Percentiles rank a stretch among this genome's conserved stretches.
Evolutionary conservation across 495 filamentous ascomycete species (phyloP).

Genomic region (Mytilinidion resinicola): DNA sequence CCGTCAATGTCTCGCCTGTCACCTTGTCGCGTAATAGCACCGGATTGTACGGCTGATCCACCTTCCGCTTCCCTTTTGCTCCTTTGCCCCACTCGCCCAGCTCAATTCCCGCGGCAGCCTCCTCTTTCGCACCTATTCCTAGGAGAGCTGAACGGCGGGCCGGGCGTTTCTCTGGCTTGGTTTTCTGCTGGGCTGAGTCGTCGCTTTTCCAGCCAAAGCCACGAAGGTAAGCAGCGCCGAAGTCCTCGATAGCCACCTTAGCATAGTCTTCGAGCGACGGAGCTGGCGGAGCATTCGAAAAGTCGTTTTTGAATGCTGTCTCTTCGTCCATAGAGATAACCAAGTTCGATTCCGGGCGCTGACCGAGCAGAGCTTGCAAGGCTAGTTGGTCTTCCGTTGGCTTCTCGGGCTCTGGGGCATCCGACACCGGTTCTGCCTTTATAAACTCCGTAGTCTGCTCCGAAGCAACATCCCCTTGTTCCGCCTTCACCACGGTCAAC

Average conservation of each 20-base stretch:
- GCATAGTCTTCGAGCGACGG: conserved; percentile 80
- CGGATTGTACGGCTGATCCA: conserved; percentile 58
- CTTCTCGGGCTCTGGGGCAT: conserved; percentile 7
- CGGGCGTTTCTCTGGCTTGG: conserved; percentile 42
- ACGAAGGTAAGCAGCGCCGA: conserved; percentile 77
- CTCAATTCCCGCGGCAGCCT: conserved; percentile 66
- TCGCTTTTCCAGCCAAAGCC: conserved; percentile 96
- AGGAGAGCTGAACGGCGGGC: conserved; percentile 70
- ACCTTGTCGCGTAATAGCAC: conserved; percentile 58
- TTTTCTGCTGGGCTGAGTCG: conserved; percentile 54
- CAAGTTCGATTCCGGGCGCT: conserved; percentile 51
- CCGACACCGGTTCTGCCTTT: not conserved
- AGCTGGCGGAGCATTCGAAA: conserved; percentile 64
- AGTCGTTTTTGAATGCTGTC: conserved; percentile 60
- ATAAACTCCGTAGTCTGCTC: not conserved
- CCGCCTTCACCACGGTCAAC: conserved; percentile 10
- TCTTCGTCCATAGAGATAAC: conserved; percentile 63
- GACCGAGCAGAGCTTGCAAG: conserved; percentile 67
- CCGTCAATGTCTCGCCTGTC: conserved; percentile 61
- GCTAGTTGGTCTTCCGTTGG: conserved; percentile 69
- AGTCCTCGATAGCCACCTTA: conserved; percentile 85
- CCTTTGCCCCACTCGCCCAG: conserved; percentile 67
- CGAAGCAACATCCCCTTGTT: not conserved
- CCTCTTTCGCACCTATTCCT: conserved; percentile 76
- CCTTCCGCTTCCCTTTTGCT: conserved; percentile 50